Conservation (phyloP, 2,329 filamentous ascomycete species). For the Capronia americana region DNA sequence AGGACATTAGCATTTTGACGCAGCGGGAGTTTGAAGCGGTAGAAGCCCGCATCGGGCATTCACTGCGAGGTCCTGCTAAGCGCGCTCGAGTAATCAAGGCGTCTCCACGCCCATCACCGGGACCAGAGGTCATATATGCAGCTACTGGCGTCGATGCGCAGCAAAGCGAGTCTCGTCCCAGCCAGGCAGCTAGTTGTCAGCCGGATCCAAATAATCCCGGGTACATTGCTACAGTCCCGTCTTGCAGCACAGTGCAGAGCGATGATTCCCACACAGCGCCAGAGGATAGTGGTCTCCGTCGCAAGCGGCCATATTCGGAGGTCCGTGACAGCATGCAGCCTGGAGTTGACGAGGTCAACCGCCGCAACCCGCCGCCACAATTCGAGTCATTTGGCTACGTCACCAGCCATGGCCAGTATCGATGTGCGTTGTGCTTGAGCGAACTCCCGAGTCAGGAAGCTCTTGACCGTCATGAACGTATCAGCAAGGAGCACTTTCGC, state of each 20-base stretch:
- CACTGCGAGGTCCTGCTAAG: constrained; percentile 25
- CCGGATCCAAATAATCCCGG: background rate
- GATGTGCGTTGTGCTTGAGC: constrained; percentile 32
- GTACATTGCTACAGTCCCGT: background rate
- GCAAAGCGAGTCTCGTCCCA: background rate
- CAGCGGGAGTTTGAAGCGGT: constrained; percentile 20
- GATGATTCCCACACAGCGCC: background rate
- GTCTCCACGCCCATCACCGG: background rate
- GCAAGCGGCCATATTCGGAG: constrained; percentile 20
- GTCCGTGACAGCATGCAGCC: constrained; percentile 9
- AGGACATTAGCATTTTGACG: constrained; percentile 31
- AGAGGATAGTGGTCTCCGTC: background rate
- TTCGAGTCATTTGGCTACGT: constrained; percentile 29
- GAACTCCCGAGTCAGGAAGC: constrained; percentile 28
- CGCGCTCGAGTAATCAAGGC: constrained; percentile 20
- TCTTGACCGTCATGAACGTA: constrained; percentile 24
- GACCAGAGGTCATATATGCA: background rate
- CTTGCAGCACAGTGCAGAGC: background rate
- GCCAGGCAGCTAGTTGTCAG: background rate
- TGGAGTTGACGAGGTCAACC: background rate
- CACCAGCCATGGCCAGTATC: constrained; percentile 27
- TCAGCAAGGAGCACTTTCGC: constrained; percentile 26
- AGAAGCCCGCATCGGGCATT: constrained; percentile 22
- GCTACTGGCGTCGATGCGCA: background rate
- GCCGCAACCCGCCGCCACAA: background rate